Evolutionary conservation across 345 rosid species (phyloP), one percentile per base, ranked within the genome.

Genomic region (Melaleuca alternifolia): DNA sequence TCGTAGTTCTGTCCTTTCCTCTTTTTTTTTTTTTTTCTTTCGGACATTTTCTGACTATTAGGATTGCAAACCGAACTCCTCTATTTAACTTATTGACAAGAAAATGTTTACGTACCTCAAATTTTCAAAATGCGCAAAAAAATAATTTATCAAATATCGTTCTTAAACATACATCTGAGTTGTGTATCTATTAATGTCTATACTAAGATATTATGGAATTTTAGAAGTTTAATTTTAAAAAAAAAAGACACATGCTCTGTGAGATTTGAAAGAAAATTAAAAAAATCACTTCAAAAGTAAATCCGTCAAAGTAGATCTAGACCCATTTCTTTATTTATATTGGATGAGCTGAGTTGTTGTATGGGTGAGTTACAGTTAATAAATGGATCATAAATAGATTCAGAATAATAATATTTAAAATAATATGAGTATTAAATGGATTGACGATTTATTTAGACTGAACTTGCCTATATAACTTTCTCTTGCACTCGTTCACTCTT

Each of bases 121-220:
- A 71, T 16, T 20, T 71, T 33, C 1, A 18, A 33, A 71, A 71
- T 16, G 37, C 46, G 9, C 48, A 0, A 33, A 33, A 18, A 9
- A 9, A 46, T 71, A 46, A 18, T 71, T 71, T 71, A 1, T 59
- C 0, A 3, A 65, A 33, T 65, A 13, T 59, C 2, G 6, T 1
- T 2, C n/a, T 59, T n/a, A n/a, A 1, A 1, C 18, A 59, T 8
- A 59, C 2, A 0, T 6, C 0, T 59, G 1, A n/a, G n/a, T 59
- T n/a, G 3, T 9, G 13, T 59, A 59, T n/a, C 37, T 26, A 59
- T 59, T 0, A 1, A 59, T 0, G 1, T n/a, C 28, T 3, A 2
- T 1, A 6, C 11, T 59, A 12, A 59, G 30, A 59, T n/a, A 59
- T 13, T 59, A n/a, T 59, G 5, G 12, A 59, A 33, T n/a, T 59